phyloP scores from a whole-genome alignment of 352 stramenopile genomes.

The Paralagenidium karlingii region DNA sequence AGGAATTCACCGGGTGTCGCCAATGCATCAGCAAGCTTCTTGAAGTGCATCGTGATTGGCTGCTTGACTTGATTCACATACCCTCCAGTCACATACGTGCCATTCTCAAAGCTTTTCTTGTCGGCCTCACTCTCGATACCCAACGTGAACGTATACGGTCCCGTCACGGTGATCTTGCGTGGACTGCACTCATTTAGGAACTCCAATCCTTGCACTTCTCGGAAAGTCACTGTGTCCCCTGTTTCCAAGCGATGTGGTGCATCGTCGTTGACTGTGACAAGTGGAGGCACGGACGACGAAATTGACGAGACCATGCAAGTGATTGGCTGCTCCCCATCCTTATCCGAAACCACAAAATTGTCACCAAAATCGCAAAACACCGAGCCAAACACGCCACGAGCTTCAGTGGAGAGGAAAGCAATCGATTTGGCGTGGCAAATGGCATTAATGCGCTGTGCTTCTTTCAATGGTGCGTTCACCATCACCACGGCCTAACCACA shows the following conservation, averaged over 20 bases:
- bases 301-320: slow-evolving; percentile 92
- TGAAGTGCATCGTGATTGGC: slow-evolving; percentile 88
- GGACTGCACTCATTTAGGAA: slow-evolving; percentile 73
- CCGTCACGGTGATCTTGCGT: slow-evolving; percentile 66
- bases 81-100: slow-evolving; percentile 54
- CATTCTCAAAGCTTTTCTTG: slow-evolving; percentile 44
- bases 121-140: slow-evolving; percentile 64
- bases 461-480: slow-evolving; percentile 57
- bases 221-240: slow-evolving; percentile 94
- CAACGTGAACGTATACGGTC: slow-evolving; percentile 96
- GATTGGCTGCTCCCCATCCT: slow-evolving; percentile 87
- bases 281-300: slow-evolving; percentile 52
- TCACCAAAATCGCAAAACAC: slow-evolving; percentile 98
- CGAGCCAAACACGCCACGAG: slow-evolving; percentile 89
- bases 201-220: slow-evolving; percentile 87
- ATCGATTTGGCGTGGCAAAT: slow-evolving; percentile 79
- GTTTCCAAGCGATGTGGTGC: slow-evolving; percentile 94
- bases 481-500: slow-evolving; percentile 64
- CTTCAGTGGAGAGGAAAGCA: slow-evolving; percentile 89
- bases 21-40: slow-evolving; percentile 79
- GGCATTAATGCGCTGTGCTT: slow-evolving; percentile 64
- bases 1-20: slow-evolving; percentile 90
- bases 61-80: slow-evolving; percentile 96
- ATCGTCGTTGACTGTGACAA: slow-evolving; percentile 98
- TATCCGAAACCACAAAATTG: slow-evolving; percentile 90